Evolutionary conservation across 805 yeast genomes (phyloP).

Genomic region (Wickerhamomyces canadensis): DNA sequence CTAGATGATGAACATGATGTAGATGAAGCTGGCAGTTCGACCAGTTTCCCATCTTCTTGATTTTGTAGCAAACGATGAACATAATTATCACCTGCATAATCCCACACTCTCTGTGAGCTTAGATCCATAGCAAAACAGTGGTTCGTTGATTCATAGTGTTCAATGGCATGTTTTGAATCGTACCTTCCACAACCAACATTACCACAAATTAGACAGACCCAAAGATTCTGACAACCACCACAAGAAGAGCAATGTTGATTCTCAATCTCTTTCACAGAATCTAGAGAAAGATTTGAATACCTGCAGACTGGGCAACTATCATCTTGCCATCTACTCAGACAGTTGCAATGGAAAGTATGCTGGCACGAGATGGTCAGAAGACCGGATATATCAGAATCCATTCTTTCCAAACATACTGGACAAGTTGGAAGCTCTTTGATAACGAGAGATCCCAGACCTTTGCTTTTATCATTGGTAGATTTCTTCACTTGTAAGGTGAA

Average conservation of each 20-base stretch:
- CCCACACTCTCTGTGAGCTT: conserved; percentile 85
- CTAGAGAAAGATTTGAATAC: conserved; percentile 45
- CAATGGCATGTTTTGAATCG: conserved; percentile 78
- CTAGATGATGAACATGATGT: conserved; percentile 1
- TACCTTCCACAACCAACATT: conserved; percentile 90
- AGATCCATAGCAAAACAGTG: conserved; percentile 93
- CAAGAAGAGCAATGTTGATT: conserved; percentile 51
- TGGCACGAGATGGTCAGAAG: conserved; percentile 85
- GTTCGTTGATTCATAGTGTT: conserved; percentile 69
- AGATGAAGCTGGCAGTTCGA: conserved; percentile 45
- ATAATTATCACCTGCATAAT: conserved; percentile 84
- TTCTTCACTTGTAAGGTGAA: conserved; percentile 39
- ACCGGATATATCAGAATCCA: conserved; percentile 79
- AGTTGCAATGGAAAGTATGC: conserved; percentile 88
- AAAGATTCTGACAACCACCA: conserved; percentile 52
- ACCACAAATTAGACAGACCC: conserved; percentile 91
- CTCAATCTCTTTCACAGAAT: conserved; percentile 20
- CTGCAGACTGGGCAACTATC: conserved; percentile 90
- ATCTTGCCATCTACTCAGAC: conserved; percentile 84
- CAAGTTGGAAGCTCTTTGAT: conserved; percentile 78
- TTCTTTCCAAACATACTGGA: conserved; percentile 85
- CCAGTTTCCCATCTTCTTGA: conserved; percentile 84
- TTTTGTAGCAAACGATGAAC: conserved; percentile 83
- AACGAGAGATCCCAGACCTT: conserved; percentile 11
- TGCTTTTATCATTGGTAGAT: conserved; percentile 5